Base-by-base conservation (phyloP, 495 filamentous ascomycete genomes). In the Hypoxylon subgilvum region DNA sequence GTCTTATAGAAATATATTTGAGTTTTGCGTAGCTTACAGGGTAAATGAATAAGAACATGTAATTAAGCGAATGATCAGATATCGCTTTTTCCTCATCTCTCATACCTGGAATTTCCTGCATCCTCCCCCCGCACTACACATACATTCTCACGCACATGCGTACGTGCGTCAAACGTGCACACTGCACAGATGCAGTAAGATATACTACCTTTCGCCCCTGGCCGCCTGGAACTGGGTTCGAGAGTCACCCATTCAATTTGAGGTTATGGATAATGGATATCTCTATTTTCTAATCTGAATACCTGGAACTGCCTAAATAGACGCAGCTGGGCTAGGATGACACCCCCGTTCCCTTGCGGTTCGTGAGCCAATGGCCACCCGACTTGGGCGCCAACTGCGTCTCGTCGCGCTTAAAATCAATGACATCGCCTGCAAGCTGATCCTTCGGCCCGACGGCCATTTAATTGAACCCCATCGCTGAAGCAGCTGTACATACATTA, bases 351-450 rank as follows among this genome's bases (percentile, higher is more conserved):
- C 45, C 41, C 19, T n/a, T 52, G 50, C 61, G 50, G 49, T 38
- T 64, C 49, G 14, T 17, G 21, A 51, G 22, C 61, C 61, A 64
- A 64, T 64, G 10, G 44, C 44, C 25, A 59, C 53, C 44, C 45
- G 35, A 50, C 36, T 40, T 35, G 27, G 22, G 32, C 50, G 18
- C 19, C 53, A 46, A 23, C 10, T 18, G 38, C 28, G 14, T 44
- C 23, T 38, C 49, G 51, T 54, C 61, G 61, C 61, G 54, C 44
- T 38, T 64, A 50, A 40, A 42, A 19, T 17, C 61, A 57, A n/a
- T 55, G 39, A 31, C 54, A 39, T 51, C 21, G 50, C 54, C 44
- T 38, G 17, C 36, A 42, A 35, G 14, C 17, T 45, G 19, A 7
- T 36, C 30, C 21, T 47, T 54, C 61, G 61, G 61, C 10, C 61